phyloP scores from a whole-genome alignment of 805 yeast species.

The Alloascoidea africana region DNA sequence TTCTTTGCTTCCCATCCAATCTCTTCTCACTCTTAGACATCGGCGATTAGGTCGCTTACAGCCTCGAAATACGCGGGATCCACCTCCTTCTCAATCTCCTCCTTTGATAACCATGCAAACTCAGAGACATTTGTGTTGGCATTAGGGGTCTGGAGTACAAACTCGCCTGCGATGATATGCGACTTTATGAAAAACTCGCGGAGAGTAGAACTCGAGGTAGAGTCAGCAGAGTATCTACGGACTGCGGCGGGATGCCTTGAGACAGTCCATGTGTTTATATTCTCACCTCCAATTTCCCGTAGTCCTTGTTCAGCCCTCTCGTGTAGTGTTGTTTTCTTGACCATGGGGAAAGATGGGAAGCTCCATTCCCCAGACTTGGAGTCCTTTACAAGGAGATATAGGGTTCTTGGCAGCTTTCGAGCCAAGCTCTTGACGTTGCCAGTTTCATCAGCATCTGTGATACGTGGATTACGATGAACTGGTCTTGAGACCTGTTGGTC shows the following conservation, averaged over 20 bases:
- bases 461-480: slow-evolving; percentile 53
- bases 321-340: slow-evolving; percentile 41
- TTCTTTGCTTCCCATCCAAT: too few relatives aligned
- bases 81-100: slow-evolving; percentile 49
- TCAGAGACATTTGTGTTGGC: slow-evolving; percentile 24
- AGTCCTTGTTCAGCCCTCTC: slow-evolving; percentile 63
- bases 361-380: slow-evolving; percentile 34
- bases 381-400: slow-evolving; percentile 55
- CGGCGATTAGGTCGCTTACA: slow-evolving; percentile 26
- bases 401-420: slow-evolving; percentile 62
- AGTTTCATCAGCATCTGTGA: slow-evolving; percentile 58
- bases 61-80: slow-evolving; percentile 37
- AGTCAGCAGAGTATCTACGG: slow-evolving; percentile 22
- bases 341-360: slow-evolving; percentile 56
- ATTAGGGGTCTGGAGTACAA: slow-evolving; percentile 24
- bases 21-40: slow-evolving; percentile 12
- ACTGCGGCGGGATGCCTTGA: slow-evolving; percentile 78
- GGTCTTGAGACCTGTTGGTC: slow-evolving; percentile 52
- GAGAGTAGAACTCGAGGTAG: slow-evolving; percentile 10
- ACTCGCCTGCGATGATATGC: slow-evolving; percentile 76
- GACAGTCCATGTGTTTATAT: slow-evolving; percentile 80
- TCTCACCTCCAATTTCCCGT: slow-evolving; percentile 52
- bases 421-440: slow-evolving; percentile 58
- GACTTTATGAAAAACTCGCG: slow-evolving; percentile 72
- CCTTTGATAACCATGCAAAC: slow-evolving; percentile 74